Percentiles rank a stretch among this genome's conserved stretches.
phyloP scores from a whole-genome alignment of 192 early-diverging fungal species.

The Coemansia furcata region DNA sequence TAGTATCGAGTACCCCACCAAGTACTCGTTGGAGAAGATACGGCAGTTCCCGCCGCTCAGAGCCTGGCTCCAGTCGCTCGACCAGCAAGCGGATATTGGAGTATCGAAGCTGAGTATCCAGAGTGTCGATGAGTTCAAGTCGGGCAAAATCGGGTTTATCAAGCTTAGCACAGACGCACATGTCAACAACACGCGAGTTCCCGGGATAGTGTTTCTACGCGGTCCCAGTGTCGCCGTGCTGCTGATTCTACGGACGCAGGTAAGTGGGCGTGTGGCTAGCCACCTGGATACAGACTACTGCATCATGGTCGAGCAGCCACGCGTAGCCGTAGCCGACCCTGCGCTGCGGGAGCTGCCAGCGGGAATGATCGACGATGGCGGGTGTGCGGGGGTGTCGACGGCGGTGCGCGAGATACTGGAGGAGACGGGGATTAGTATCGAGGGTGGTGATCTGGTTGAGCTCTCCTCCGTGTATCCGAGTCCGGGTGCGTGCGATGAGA shows the following conservation, averaged over 20 bases:
- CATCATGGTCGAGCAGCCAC: slow-evolving; percentile 72
- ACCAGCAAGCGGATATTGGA: background rate
- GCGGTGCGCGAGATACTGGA: slow-evolving; percentile 79
- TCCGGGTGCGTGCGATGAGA: slow-evolving; percentile 81
- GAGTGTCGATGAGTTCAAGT: slow-evolving; percentile 70
- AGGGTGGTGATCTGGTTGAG: slow-evolving; percentile 62
- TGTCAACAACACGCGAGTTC: slow-evolving; percentile 52
- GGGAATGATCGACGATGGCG: slow-evolving; percentile 74
- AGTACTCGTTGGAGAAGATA: slow-evolving; percentile 8
- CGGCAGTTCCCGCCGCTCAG: slow-evolving; percentile 26
- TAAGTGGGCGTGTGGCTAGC: background rate
- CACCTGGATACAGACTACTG: slow-evolving; percentile 52
- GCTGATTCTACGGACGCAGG: slow-evolving; percentile 55
- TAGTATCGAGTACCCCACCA: slow-evolving; percentile 14
- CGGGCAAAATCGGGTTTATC: slow-evolving; percentile 67
- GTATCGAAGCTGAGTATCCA: slow-evolving; percentile 61
- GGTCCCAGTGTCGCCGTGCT: slow-evolving; percentile 74
- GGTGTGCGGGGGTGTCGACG: slow-evolving; percentile 46
- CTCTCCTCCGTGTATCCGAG: slow-evolving; percentile 68
- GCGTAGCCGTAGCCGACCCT: slow-evolving; percentile 63
- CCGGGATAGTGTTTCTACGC: slow-evolving; percentile 79
- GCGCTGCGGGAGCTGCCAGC: slow-evolving; percentile 77
- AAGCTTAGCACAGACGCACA: slow-evolving; percentile 64
- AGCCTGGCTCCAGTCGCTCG: slow-evolving; percentile 31
- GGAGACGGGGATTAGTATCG: slow-evolving; percentile 73